These are phyloP conservation scores for Mortierella sp. DNA, from an alignment of 371 early-diverging fungal species.

Conservation along the genomic window DNA sequence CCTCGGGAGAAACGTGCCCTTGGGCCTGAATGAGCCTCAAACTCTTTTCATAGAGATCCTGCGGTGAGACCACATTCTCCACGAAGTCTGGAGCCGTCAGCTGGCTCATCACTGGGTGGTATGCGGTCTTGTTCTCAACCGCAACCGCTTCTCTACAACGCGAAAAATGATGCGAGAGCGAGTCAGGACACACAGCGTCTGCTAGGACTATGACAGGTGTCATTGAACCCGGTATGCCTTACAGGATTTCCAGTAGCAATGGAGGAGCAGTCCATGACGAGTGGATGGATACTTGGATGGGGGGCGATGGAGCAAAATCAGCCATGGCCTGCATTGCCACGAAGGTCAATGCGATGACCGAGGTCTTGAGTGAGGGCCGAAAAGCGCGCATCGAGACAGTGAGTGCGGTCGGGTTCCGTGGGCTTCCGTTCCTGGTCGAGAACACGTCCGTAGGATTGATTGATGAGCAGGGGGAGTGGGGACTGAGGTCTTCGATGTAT, in stretches of 20 bases:
- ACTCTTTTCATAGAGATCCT: slow-evolving; percentile 60
- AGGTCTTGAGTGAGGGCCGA: slow-evolving; percentile 31
- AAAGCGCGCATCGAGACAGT: slow-evolving; percentile 18
- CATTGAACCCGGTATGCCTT: slow-evolving; percentile 22
- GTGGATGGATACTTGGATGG: slow-evolving; percentile 64
- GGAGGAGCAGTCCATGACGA: slow-evolving; percentile 71
- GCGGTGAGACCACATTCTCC: slow-evolving; percentile 34
- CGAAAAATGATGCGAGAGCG: neutral
- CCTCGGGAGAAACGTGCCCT: slow-evolving; percentile 44
- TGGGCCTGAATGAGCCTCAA: slow-evolving; percentile 56
- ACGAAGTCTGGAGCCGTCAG: slow-evolving; percentile 50
- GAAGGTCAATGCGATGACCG: slow-evolving; percentile 44
- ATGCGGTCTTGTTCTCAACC: slow-evolving; percentile 69
- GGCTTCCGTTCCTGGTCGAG: neutral
- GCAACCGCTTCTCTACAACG: slow-evolving; percentile 77
- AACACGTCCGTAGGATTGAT: too few species aligned
- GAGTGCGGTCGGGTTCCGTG: neutral
- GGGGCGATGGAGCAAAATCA: slow-evolving; percentile 54
- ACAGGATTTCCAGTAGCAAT: slow-evolving; percentile 72
- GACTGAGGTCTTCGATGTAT: too few species aligned
- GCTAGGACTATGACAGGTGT: too few species aligned
- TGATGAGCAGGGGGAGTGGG: too few species aligned
- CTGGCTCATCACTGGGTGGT: slow-evolving; percentile 66
- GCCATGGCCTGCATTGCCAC: slow-evolving; percentile 41
- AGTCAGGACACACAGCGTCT: too few species aligned